Evolutionary conservation across 2,329 filamentous ascomycete genomes (phyloP).

Genomic region (Alternaria consortialis): DNA sequence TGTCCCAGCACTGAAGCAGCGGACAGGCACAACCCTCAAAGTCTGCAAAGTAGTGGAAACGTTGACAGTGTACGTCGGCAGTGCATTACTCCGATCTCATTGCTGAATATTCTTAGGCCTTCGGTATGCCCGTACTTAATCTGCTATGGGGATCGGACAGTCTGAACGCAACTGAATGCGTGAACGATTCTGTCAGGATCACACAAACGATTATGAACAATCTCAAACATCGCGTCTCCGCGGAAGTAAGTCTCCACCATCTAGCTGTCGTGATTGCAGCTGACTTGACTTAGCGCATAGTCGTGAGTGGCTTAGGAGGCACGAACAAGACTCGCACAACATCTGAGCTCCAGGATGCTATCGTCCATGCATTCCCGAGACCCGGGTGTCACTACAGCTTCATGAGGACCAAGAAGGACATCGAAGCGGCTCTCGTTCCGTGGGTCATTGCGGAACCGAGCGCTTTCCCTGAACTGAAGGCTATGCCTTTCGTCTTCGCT

Average conservation of each 20-base stretch:
- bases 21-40: background rate
- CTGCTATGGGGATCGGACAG: constrained; percentile 3
- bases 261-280: background rate
- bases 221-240: background rate
- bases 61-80: background rate
- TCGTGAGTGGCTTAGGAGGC: background rate
- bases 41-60: background rate
- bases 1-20: background rate
- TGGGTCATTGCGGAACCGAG: constrained; percentile 20
- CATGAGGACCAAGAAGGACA: background rate
- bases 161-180: background rate
- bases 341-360: background rate
- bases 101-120: background rate
- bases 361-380: background rate
- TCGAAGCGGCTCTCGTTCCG: constrained; percentile 17
- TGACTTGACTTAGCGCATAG: background rate
- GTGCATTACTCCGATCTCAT: background rate
- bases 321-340: background rate
- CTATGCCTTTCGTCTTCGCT: constrained; percentile 21
- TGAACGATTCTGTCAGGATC: background rate
- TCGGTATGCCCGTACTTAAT: constrained; percentile 2
- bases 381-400: background rate
- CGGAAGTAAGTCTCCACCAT: background rate
- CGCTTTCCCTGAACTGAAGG: constrained; percentile 11
- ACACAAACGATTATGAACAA: constrained; percentile 8